Percentiles rank a stretch among this genome's conserved stretches.
Conservation (phyloP, 2,329 filamentous ascomycete genomes). For the Chalaropsis ovoidea region DNA sequence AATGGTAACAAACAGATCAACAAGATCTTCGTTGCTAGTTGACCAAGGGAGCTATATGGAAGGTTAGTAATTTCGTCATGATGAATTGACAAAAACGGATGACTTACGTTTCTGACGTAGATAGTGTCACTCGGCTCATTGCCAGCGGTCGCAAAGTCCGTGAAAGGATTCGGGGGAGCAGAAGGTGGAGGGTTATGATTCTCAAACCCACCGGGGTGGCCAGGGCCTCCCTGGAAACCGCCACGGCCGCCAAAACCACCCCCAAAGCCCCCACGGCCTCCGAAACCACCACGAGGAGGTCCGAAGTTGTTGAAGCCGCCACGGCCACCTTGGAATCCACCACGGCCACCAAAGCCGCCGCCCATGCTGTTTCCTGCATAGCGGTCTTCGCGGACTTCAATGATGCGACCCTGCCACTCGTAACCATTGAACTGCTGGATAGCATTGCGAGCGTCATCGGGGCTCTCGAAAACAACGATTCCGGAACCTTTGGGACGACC, state of each 20-base stretch:
- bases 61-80: constrained; percentile 27
- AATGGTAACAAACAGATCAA: constrained; percentile 95
- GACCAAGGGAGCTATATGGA: constrained; percentile 79
- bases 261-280: constrained; percentile 40
- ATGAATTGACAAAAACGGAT: background rate
- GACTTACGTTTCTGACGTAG: constrained; percentile 90
- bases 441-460: constrained; percentile 88
- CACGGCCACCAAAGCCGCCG: constrained; percentile 48
- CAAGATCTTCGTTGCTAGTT: constrained; percentile 92
- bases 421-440: constrained; percentile 98
- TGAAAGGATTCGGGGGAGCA: constrained; percentile 75
- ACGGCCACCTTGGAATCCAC: constrained; percentile 49
- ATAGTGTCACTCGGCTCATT: constrained; percentile 76
- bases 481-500: constrained; percentile 93
- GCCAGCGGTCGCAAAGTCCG: constrained; percentile 78
- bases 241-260: constrained; percentile 34
- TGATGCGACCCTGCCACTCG: constrained; percentile 87
- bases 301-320: constrained; percentile 48
- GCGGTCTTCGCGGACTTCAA: constrained; percentile 93
- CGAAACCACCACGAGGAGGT: constrained; percentile 40
- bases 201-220: constrained; percentile 39
- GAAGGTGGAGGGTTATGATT: constrained; percentile 36
- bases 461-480: constrained; percentile 90
- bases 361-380: constrained; percentile 60
- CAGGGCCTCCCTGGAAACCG: constrained; percentile 28